A percentile compares a stretch with the other conserved stretches of the same genome.
phyloP scores from a whole-genome alignment of 1,139 yeast species.

The Hansenula sp. region DNA sequence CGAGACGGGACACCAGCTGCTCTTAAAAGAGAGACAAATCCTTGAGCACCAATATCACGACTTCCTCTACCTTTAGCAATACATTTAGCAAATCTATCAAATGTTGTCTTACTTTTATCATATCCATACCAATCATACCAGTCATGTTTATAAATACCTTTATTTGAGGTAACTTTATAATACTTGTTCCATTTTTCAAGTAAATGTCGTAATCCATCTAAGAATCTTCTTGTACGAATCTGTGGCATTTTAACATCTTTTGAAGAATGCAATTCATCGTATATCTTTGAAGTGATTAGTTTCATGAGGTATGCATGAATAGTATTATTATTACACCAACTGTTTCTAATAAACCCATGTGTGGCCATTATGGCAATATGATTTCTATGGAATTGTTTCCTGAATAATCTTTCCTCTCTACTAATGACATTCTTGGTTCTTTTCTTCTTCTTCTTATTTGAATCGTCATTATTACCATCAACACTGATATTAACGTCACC shows the following conservation, averaged over 20 bases:
- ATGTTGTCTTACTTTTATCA: slow-evolving; percentile 27
- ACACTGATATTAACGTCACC: slow-evolving; percentile 22
- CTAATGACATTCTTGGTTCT: slow-evolving; percentile 35
- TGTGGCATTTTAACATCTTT: slow-evolving; percentile 30
- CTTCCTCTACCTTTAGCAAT: slow-evolving; percentile 57
- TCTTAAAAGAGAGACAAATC: slow-evolving; percentile 74
- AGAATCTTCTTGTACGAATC: slow-evolving; percentile 60
- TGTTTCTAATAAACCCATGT: slow-evolving; percentile 65
- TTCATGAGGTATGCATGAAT: slow-evolving; percentile 37
- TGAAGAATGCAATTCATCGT: slow-evolving; percentile 45
- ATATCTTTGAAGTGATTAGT: slow-evolving; percentile 44
- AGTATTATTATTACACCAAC: slow-evolving; percentile 62
- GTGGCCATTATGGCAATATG: slow-evolving; percentile 54
- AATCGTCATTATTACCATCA: slow-evolving; percentile 11
- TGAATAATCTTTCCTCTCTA: slow-evolving; percentile 48
- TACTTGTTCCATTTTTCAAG: slow-evolving; percentile 59
- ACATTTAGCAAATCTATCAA: slow-evolving; percentile 36
- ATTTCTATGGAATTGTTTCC: slow-evolving; percentile 57
- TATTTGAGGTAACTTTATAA: slow-evolving; percentile 46
- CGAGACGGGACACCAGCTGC: slow-evolving; percentile 71
- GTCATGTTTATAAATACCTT: slow-evolving; percentile 43
- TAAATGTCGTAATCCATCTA: slow-evolving; percentile 69
- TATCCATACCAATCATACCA: slow-evolving; percentile 53
- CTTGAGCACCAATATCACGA: slow-evolving; percentile 81
- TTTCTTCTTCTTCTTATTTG: slow-evolving; percentile 17